Evolutionary conservation across 257 asterid species (phyloP).

Genomic region (Petunia secreta): DNA sequence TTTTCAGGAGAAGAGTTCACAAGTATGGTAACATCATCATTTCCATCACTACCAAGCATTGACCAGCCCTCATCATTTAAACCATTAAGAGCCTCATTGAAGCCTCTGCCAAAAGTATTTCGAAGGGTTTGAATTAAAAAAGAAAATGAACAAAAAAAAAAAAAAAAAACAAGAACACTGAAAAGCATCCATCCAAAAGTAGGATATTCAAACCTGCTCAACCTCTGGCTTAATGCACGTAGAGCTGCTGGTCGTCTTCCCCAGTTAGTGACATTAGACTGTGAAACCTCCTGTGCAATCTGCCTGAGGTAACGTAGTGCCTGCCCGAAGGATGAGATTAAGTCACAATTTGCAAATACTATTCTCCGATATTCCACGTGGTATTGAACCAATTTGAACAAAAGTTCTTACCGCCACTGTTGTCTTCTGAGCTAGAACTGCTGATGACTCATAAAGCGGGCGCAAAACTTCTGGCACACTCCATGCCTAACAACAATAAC

Average conservation of each 20-base stretch:
- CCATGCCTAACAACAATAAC: slow-evolving; percentile 55
- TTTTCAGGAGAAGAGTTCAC: slow-evolving; percentile 85
- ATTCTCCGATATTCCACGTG: not conserved
- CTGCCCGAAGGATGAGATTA: slow-evolving; percentile 37
- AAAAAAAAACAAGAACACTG: not conserved
- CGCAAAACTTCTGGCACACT: slow-evolving; percentile 92
- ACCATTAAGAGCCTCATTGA: slow-evolving; percentile 87
- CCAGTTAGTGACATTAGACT: slow-evolving; percentile 72
- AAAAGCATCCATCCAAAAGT: not conserved
- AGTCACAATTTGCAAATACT: not conserved
- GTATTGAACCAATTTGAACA: not conserved
- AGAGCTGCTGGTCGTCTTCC: slow-evolving; percentile 90
- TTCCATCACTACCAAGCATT: slow-evolving; percentile 65
- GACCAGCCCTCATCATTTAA: slow-evolving; percentile 89
- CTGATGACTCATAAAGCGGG: slow-evolving; percentile 81
- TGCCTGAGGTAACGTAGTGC: slow-evolving; percentile 90
- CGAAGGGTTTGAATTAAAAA: not conserved
- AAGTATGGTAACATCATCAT: slow-evolving; percentile 76
- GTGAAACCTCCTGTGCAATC: slow-evolving; percentile 79
- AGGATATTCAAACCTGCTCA: slow-evolving; percentile 62
- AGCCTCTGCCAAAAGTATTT: slow-evolving; percentile 57
- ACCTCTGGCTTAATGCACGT: slow-evolving; percentile 79
- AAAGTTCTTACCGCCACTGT: slow-evolving; percentile 70
- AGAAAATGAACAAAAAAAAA: not conserved
- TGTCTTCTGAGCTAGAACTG: slow-evolving; percentile 74